Conservation (phyloP, 225 moss, liverwort and hornwort species). For the Ulota crispa region DNA sequence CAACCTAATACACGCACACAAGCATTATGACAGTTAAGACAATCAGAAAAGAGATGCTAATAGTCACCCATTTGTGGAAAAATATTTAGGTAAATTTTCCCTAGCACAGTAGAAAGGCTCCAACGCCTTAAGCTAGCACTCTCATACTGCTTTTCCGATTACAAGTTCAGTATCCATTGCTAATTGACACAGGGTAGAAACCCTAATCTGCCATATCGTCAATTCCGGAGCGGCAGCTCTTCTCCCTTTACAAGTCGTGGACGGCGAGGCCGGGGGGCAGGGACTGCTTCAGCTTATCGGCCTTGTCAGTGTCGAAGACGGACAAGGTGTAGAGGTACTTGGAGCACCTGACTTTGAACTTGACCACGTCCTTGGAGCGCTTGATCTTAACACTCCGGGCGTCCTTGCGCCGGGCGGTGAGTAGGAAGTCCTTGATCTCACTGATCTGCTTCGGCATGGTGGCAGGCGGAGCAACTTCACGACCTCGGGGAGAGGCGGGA, state of each 20-base stretch:
- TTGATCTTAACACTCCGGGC: conserved; percentile 95
- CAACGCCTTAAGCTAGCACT: neutral
- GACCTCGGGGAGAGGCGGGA: neutral
- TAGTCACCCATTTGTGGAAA: neutral
- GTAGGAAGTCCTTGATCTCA: conserved; percentile 94
- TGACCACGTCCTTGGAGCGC: conserved; percentile 95
- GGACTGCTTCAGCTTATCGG: conserved; percentile 98
- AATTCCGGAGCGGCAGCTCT: neutral
- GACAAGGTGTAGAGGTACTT: conserved; percentile 96
- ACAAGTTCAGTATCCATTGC: conserved; percentile 19
- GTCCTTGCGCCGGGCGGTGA: conserved; percentile 96
- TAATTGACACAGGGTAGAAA: conserved; percentile 11
- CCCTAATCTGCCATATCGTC: conserved; percentile 13
- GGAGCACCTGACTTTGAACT: conserved; percentile 94
- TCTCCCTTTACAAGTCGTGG: conserved; percentile 56
- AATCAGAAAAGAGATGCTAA: neutral
- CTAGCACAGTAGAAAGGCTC: conserved; percentile 4
- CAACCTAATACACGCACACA: neutral
- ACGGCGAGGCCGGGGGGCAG: conserved; percentile 82
- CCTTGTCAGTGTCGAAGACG: conserved; percentile 90
- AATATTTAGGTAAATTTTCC: neutral
- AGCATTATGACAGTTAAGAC: neutral
- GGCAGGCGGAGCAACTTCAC: conserved; percentile 19
- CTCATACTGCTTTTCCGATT: neutral
- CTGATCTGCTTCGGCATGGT: conserved; percentile 84